phyloP scores from a whole-genome alignment of 345 rosid genomes.

The Pugionium dolabratum region DNA sequence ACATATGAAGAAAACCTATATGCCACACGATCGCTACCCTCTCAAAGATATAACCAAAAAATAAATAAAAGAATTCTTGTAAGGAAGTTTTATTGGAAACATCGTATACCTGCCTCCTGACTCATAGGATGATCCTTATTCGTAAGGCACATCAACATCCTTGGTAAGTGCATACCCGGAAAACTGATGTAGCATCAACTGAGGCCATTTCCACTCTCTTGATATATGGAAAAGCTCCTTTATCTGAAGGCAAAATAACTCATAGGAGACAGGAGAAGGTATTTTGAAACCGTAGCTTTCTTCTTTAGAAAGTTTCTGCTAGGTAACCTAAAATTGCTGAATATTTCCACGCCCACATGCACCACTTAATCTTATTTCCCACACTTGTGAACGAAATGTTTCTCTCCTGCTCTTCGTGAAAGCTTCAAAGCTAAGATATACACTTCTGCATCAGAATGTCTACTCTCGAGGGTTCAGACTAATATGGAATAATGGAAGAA shows the following conservation, averaged over 20 bases:
- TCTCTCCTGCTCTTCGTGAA: slow-evolving; percentile 7
- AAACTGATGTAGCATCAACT: slow-evolving; percentile 16
- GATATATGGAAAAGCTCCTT: slow-evolving; percentile 13
- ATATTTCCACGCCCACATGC: not conserved
- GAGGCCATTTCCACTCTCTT: slow-evolving; percentile 21
- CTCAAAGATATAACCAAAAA: slow-evolving; percentile 7
- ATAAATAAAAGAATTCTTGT: not conserved
- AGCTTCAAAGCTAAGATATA: slow-evolving; percentile 18
- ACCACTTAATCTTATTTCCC: not conserved
- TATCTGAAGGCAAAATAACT: slow-evolving; percentile 8
- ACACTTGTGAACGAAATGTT: not conserved
- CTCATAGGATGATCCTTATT: slow-evolving; percentile 7
- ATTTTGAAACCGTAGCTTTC: slow-evolving; percentile 16
- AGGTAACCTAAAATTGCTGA: not conserved
- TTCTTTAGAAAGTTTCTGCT: slow-evolving; percentile 7
- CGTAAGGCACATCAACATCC: slow-evolving; percentile 29
- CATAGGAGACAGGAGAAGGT: slow-evolving; percentile 9
- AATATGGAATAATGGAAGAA: slow-evolving; percentile 8
- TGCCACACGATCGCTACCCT: slow-evolving; percentile 28
- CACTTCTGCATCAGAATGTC: slow-evolving; percentile 5
- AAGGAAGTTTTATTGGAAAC: slow-evolving; percentile 23
- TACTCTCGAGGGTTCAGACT: slow-evolving; percentile 3
- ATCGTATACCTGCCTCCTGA: slow-evolving; percentile 34
- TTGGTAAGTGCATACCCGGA: slow-evolving; percentile 15
- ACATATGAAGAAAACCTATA: slow-evolving; percentile 24